phyloP scores from a whole-genome alignment of 495 filamentous ascomycete genomes.

The Podospora pseudopauciseta region DNA sequence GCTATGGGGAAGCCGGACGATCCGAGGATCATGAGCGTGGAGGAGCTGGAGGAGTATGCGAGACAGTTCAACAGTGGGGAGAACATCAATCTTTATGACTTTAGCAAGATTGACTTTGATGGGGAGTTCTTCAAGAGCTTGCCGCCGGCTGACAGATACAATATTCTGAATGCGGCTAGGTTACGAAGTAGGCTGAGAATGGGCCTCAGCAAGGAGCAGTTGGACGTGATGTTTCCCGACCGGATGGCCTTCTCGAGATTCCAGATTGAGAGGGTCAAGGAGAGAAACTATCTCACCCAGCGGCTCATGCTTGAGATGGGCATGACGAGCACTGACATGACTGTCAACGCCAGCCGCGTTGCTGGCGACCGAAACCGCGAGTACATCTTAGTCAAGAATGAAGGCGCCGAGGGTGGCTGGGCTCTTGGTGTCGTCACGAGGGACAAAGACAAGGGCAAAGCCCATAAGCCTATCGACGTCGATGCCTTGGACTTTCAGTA shows the following conservation, averaged over 20 bases:
- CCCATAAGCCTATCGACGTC: constrained; percentile 83
- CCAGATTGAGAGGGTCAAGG: constrained; percentile 88
- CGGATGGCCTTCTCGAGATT: constrained; percentile 97
- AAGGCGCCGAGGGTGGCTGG: constrained; percentile 94
- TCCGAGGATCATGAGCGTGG: constrained; percentile 88
- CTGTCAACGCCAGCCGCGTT: constrained; percentile 63
- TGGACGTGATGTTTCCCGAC: constrained; percentile 94
- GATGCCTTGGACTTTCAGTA: constrained; percentile 64
- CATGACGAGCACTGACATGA: constrained; percentile 71
- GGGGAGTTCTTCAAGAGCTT: constrained; percentile 88
- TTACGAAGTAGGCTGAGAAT: constrained; percentile 83
- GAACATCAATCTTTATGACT: constrained; percentile 97
- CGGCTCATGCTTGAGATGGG: constrained; percentile 91
- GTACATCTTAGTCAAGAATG: constrained; percentile 94
- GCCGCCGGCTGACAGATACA: constrained; percentile 88
- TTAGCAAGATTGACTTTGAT: constrained; percentile 97
- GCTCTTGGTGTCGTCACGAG: constrained; percentile 86
- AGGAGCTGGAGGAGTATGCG: constrained; percentile 90
- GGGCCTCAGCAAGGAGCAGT: constrained; percentile 93
- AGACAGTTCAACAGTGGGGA: constrained; percentile 87
- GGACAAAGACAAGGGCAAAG: constrained; percentile 68
- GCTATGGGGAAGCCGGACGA: constrained; percentile 88
- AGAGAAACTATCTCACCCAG: constrained; percentile 93
- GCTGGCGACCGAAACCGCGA: constrained; percentile 88
- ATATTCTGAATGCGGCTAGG: constrained; percentile 90